A percentile compares a stretch with the other conserved stretches of the same genome.
These are phyloP conservation scores for Mycosphaerella sp. DNA, from an alignment of 2,329 filamentous ascomycete species.

Conservation along the genomic window DNA sequence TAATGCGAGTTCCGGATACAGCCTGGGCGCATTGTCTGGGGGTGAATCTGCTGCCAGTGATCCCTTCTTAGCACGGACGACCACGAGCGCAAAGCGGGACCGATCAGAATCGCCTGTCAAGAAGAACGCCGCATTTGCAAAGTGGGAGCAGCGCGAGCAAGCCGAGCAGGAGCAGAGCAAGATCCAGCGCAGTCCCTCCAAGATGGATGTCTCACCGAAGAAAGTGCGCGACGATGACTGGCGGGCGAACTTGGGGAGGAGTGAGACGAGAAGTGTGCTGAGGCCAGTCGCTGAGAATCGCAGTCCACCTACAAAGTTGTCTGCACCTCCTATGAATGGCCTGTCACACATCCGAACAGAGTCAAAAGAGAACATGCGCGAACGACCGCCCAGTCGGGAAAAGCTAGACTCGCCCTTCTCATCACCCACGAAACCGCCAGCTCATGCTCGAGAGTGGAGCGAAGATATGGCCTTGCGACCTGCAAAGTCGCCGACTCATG, in stretches of 20 bases:
- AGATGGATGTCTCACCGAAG: slow-evolving; percentile 30
- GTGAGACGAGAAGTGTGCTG: slow-evolving; percentile 29
- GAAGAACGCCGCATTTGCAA: slow-evolving; percentile 34
- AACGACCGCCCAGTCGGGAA: slow-evolving; percentile 22
- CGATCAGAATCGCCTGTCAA: slow-evolving; percentile 35
- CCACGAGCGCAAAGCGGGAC: slow-evolving; percentile 28
- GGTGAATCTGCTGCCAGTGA: slow-evolving; percentile 27
- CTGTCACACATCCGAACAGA: slow-evolving; percentile 21
- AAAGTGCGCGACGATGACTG: slow-evolving; percentile 33
- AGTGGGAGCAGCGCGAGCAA: slow-evolving; percentile 29
- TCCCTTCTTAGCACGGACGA: slow-evolving; percentile 29
- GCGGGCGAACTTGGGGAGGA: slow-evolving; percentile 27
- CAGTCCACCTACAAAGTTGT: slow-evolving; percentile 13
- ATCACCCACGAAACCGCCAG: slow-evolving; percentile 21
- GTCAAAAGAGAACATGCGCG: slow-evolving; percentile 27
- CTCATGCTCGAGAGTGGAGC: slow-evolving; percentile 25
- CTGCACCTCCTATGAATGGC: slow-evolving; percentile 12
- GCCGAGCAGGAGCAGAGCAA: slow-evolving; percentile 22
- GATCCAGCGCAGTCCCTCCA: slow-evolving; percentile 16
- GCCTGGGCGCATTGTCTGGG: slow-evolving; percentile 23
- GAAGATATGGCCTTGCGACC: slow-evolving; percentile 22
- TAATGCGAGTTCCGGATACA: slow-evolving; percentile 29
- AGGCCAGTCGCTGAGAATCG: slow-evolving; percentile 30
- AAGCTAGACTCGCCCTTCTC: slow-evolving; percentile 13
- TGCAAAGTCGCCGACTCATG: slow-evolving; percentile 15